Percentiles rank a stretch among this genome's conserved stretches.
phyloP scores from a whole-genome alignment of 1,284 basidiomycete genomes.

The Cryptococcus sp. region DNA sequence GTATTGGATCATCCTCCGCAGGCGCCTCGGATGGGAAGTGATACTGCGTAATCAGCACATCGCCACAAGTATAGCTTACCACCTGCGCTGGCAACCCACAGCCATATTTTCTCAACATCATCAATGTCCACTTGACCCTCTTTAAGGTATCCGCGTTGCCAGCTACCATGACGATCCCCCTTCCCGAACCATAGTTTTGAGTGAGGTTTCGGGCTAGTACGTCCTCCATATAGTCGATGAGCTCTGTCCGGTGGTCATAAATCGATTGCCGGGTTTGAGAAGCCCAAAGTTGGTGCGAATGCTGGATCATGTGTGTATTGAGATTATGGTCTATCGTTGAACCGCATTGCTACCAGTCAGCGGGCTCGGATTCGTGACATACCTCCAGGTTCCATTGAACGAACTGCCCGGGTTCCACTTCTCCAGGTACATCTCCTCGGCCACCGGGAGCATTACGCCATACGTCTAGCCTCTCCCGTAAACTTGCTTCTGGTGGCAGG shows the following conservation, averaged over 20 bases:
- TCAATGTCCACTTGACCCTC: conserved; percentile 47
- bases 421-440: conserved; percentile 34
- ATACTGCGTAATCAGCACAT: conserved; percentile 24
- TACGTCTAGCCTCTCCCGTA: conserved; percentile 44
- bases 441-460: conserved; percentile 49
- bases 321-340: conserved; percentile 37
- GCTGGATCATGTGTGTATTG: conserved; percentile 45
- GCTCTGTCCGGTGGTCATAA: conserved; percentile 35
- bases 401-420: conserved; percentile 45
- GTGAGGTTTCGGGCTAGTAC: conserved; percentile 20
- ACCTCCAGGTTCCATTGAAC: conserved; percentile 45
- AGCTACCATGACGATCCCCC: conserved; percentile 52
- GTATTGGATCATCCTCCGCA: conserved; percentile 34
- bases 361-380: conserved; percentile 6
- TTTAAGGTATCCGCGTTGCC: conserved; percentile 52
- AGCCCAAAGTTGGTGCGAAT: conserved; percentile 42
- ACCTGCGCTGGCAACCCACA: conserved; percentile 47
- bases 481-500: conserved; percentile 42
- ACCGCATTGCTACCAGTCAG: conserved; percentile 30
- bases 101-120: conserved; percentile 44
- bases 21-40: conserved; percentile 50
- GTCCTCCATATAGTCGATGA: conserved; percentile 42
- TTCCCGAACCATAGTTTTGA: conserved; percentile 30
- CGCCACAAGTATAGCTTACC: conserved; percentile 15
- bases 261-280: conserved; percentile 39